Evolutionary conservation across 2,329 filamentous ascomycete genomes (phyloP), one percentile per base, ranked within the genome.

Genomic region (Fusarium goolgardi): DNA sequence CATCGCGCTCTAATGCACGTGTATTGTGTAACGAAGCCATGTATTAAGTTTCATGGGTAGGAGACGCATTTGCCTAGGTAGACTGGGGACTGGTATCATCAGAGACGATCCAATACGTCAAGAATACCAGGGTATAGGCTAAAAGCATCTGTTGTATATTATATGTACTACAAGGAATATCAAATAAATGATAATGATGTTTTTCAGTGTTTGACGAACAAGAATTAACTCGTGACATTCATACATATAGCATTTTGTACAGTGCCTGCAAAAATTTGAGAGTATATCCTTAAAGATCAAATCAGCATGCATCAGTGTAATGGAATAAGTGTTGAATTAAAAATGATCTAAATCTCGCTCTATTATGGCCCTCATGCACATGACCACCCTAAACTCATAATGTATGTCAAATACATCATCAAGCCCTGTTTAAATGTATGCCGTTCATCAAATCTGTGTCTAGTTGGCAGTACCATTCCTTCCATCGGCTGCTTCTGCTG

Each of bases 401-500:
- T 20, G 13, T 40, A 20, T 23, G 15, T 51, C 20, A n/a, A 15
- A 27, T 6, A 3, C 21, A 35, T 27, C 5, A 21, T 16, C 9
- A 25, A 41, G 12, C 18, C 31, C 15, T 23, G 9, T 25, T 21
- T 54, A 18, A 31, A 10, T 29, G 29, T 43, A 23, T 44, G 9
- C 34, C n/a, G n/a, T 31, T 55, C 32, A 29, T 61, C 41, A 20
- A 55, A 57, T 44, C 21, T 29, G 32, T 29, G 18, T 34, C 12
- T 46, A 46, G 39, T 61, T 37, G 50, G 56, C 45, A 31, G 27
- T 25, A 12, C 32, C 43, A 13, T 63, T 74, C 63, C 82, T 76
- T 56, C 71, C 74, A 63, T 80, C 77, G 2, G 81, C 81, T 25
- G 84, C 84, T 54, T 83, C 81, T 2, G 78, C 81, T 34, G 82